These are phyloP conservation scores for Vitis rotundifolia DNA, from an alignment of 164 flowering plant species.

Conservation along the genomic window DNA sequence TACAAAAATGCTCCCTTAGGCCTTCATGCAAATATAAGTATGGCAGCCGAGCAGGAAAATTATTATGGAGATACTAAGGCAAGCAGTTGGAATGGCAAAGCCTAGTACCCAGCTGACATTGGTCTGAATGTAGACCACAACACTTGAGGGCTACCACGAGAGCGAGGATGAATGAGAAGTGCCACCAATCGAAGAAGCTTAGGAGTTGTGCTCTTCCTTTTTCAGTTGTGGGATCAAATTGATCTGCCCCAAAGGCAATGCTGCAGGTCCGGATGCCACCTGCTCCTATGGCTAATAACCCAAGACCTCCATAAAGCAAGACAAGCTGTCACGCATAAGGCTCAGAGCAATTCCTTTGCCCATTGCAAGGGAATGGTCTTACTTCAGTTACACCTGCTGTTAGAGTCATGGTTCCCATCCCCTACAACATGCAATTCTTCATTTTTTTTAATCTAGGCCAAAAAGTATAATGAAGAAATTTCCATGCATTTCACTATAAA, in stretches of 20 bases:
- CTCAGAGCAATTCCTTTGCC: constrained; percentile 16
- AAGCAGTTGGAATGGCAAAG: constrained; percentile 51
- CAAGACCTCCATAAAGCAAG: constrained; percentile 35
- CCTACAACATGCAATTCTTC: constrained; percentile 18
- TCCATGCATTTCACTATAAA: too few relatives aligned
- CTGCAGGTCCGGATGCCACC: constrained; percentile 71
- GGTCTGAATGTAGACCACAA: constrained; percentile 56
- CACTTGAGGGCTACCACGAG: constrained; percentile 59
- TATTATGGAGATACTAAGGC: constrained; percentile 36
- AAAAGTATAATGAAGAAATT: too few relatives aligned
- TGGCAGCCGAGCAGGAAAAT: constrained; percentile 47
- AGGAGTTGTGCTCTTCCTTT: constrained; percentile 45
- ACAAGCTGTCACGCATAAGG: constrained; percentile 48
- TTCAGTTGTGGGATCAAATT: constrained; percentile 51
- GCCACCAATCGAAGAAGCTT: constrained; percentile 76
- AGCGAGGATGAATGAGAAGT: constrained; percentile 56
- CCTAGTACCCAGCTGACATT: constrained; percentile 63
- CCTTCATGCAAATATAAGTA: constrained; percentile 40
- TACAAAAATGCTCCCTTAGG: constrained; percentile 51
- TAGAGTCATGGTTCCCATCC: constrained; percentile 40
- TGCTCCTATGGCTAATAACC: constrained; percentile 49
- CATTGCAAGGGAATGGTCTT: constrained; percentile 37
- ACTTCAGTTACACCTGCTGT: constrained; percentile 40
- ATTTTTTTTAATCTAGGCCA: not conserved
- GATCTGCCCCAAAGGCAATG: constrained; percentile 79